phyloP scores from a whole-genome alignment of 139 green algal species.

The Haematococcus lacustris region DNA sequence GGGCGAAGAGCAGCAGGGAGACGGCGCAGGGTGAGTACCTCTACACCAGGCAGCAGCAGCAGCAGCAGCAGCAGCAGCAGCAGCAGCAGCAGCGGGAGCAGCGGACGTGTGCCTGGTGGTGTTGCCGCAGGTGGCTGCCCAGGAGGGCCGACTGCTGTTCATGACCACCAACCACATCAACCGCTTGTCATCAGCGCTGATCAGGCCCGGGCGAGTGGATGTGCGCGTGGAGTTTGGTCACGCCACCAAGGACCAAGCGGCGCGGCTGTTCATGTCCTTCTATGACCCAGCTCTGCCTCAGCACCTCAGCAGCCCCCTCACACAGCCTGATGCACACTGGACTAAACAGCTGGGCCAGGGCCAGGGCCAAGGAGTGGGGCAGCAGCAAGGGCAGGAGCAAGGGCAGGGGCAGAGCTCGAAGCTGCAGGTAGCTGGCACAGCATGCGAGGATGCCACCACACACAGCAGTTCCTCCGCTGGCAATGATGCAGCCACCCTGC shows the following conservation, averaged over 20 bases:
- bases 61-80: too few species aligned
- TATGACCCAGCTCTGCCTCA: too few species aligned
- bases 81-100: too few species aligned
- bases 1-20: background rate
- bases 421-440: background rate
- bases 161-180: conserved; percentile 61
- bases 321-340: too few species aligned
- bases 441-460: background rate
- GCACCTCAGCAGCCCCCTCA: too few species aligned
- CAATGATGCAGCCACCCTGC: background rate
- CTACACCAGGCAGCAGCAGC: background rate
- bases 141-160: conserved; percentile 48
- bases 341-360: conserved; percentile 3
- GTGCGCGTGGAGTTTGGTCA: conserved; percentile 8
- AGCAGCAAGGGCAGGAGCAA: too few species aligned
- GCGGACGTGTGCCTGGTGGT: background rate
- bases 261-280: conserved; percentile 19
- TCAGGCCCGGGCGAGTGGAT: conserved; percentile 32
- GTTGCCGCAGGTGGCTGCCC: conserved; percentile 13
- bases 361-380: background rate
- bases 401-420: background rate
- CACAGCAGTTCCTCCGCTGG: background rate
- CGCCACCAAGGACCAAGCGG: conserved; percentile 7
- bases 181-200: conserved; percentile 30
- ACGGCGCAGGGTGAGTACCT: background rate